Evolutionary conservation across 441 rosid species (phyloP).

Genomic region (Dalechampia spathulata): DNA sequence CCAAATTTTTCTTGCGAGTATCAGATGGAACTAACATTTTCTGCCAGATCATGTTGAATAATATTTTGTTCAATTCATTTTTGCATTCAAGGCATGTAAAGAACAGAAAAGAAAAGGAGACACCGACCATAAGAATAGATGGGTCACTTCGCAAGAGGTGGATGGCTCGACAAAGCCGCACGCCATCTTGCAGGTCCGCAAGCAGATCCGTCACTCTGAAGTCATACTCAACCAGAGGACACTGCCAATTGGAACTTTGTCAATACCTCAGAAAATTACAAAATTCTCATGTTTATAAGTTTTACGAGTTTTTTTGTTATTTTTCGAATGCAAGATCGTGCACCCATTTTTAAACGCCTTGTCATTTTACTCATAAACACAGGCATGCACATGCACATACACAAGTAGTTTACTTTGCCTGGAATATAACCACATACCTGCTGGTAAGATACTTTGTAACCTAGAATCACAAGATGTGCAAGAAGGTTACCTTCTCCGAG

Average conservation of each 20-base stretch:
- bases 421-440: constrained; percentile 50
- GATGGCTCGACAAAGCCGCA: constrained; percentile 82
- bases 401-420: background rate
- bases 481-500: constrained; percentile 94
- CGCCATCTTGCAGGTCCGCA: constrained; percentile 84
- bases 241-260: constrained; percentile 31
- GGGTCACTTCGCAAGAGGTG: constrained; percentile 76
- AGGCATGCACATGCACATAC: background rate
- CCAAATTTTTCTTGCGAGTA: constrained; percentile 56
- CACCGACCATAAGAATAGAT: constrained; percentile 67
- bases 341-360: background rate
- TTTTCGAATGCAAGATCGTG: background rate
- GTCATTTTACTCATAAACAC: background rate
- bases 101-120: background rate
- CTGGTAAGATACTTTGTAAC: constrained; percentile 73
- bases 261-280: background rate
- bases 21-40: constrained; percentile 75
- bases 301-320: no score
- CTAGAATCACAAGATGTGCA: constrained; percentile 68
- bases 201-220: constrained; percentile 63
- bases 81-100: background rate
- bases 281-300: background rate
- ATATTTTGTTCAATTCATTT: background rate
- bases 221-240: constrained; percentile 62
- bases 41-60: constrained; percentile 33